Evolutionary conservation across 176 grass and related monocot genomes (phyloP).

Genomic region (Neostapfia colusana): DNA sequence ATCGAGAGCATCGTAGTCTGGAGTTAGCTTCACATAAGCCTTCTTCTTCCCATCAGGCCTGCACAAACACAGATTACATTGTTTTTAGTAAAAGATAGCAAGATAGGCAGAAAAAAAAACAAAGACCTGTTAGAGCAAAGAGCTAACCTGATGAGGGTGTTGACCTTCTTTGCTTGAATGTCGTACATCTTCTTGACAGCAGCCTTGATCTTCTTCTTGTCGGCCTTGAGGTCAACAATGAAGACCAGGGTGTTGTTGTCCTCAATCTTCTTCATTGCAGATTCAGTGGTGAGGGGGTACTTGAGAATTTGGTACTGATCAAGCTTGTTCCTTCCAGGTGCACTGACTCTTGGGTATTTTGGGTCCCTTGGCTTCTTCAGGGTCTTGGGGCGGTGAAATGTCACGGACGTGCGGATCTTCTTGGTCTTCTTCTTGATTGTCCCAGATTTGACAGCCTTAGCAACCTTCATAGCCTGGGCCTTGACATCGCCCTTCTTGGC

Average conservation of each 20-base stretch:
- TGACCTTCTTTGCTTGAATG: slow-evolving; percentile 81
- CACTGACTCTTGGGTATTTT: slow-evolving; percentile 64
- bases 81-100: background rate
- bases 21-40: slow-evolving; percentile 72
- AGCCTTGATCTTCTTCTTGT: slow-evolving; percentile 89
- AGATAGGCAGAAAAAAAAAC: background rate
- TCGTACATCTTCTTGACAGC: slow-evolving; percentile 83
- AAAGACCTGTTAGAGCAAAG: background rate
- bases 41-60: slow-evolving; percentile 87
- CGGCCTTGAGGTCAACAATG: slow-evolving; percentile 69
- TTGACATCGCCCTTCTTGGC: slow-evolving; percentile 64
- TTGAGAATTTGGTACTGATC: slow-evolving; percentile 81
- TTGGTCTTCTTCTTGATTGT: slow-evolving; percentile 52
- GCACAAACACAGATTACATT: background rate
- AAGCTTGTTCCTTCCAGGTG: slow-evolving; percentile 72
- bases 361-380: slow-evolving; percentile 58
- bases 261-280: slow-evolving; percentile 86
- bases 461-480: slow-evolving; percentile 66
- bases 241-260: slow-evolving; percentile 84
- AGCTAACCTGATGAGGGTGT: slow-evolving; percentile 73
- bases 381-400: slow-evolving; percentile 73
- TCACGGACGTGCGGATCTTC: slow-evolving; percentile 66
- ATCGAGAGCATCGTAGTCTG: slow-evolving; percentile 69
- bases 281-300: slow-evolving; percentile 75
- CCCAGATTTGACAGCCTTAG: slow-evolving; percentile 75